These are phyloP conservation scores for Amborella trichopoda DNA, from an alignment of 164 flowering plant species.

Conservation along the genomic window DNA sequence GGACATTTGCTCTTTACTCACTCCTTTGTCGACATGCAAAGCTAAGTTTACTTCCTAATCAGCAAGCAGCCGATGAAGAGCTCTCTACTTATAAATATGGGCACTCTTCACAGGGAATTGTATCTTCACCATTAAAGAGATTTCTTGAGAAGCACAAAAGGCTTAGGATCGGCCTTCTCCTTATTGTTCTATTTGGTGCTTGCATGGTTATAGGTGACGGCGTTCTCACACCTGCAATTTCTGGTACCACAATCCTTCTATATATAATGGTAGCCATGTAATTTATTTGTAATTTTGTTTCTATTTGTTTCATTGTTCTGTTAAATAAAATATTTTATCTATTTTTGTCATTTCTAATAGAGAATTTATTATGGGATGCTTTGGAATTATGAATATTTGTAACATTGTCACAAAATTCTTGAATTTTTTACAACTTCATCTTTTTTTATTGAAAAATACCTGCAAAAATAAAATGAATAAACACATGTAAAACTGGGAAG, in stretches of 20 bases:
- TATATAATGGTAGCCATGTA: no score
- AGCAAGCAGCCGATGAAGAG: conserved; percentile 93
- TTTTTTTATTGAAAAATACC: no score
- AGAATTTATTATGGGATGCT: no score
- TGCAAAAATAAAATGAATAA: no score
- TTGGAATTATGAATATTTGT: no score
- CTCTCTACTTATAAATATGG: conserved; percentile 72
- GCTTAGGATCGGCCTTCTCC: conserved; percentile 39
- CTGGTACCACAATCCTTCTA: no score
- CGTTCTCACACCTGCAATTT: conserved; percentile 78
- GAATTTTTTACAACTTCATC: no score
- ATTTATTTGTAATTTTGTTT: no score
- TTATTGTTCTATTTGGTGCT: conserved; percentile 67
- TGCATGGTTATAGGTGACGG: conserved; percentile 92
- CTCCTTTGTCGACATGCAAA: conserved; percentile 78
- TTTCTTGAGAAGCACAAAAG: conserved; percentile 65
- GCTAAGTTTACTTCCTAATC: conserved; percentile 67
- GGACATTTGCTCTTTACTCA: conserved; percentile 91
- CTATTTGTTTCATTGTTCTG: neutral
- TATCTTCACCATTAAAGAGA: conserved; percentile 38
- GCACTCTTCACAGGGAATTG: conserved; percentile 18
- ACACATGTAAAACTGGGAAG: no score
- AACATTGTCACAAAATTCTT: no score
- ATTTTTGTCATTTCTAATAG: no score
- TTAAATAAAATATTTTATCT: neutral